These are phyloP conservation scores for Afroboletus lepidellus DNA, from an alignment of 1,284 basidiomycete genomes.

Conservation along the genomic window DNA sequence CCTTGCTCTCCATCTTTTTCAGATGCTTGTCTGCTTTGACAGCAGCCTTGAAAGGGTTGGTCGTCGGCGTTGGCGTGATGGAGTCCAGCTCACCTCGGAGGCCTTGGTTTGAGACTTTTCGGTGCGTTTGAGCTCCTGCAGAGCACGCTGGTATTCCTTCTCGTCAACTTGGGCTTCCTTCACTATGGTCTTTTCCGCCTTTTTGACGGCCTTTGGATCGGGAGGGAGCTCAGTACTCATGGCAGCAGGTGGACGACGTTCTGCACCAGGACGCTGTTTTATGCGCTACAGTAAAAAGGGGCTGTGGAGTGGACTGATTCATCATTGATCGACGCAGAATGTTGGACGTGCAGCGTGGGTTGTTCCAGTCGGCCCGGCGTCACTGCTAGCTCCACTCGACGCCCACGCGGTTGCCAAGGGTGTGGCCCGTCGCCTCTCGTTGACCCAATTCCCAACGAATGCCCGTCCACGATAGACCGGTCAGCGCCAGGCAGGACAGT, in stretches of 20 bases:
- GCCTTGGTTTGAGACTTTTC: slow-evolving; percentile 48
- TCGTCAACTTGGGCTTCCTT: slow-evolving; percentile 50
- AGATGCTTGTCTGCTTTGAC: slow-evolving; percentile 44
- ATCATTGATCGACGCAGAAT: background rate
- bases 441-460: slow-evolving; percentile 23
- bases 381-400: background rate
- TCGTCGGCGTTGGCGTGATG: background rate
- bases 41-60: slow-evolving; percentile 35
- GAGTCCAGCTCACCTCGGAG: slow-evolving; percentile 41
- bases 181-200: slow-evolving; percentile 45
- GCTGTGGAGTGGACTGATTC: slow-evolving; percentile 1
- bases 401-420: slow-evolving; percentile 9
- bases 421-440: slow-evolving; percentile 1
- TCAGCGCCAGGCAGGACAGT: slow-evolving; percentile 10
- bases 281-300: slow-evolving; percentile 9
- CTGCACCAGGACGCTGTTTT: background rate
- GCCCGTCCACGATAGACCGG: slow-evolving; percentile 17
- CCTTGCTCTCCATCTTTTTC: slow-evolving; percentile 48
- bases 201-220: slow-evolving; percentile 35
- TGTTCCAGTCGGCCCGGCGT: background rate
- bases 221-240: slow-evolving; percentile 19
- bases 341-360: too few relatives aligned
- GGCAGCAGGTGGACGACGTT: background rate
- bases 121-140: slow-evolving; percentile 47
- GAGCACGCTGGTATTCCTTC: slow-evolving; percentile 41